Conservation (phyloP, 768 basidiomycete genomes). For the Naganishia vishniacii region DNA sequence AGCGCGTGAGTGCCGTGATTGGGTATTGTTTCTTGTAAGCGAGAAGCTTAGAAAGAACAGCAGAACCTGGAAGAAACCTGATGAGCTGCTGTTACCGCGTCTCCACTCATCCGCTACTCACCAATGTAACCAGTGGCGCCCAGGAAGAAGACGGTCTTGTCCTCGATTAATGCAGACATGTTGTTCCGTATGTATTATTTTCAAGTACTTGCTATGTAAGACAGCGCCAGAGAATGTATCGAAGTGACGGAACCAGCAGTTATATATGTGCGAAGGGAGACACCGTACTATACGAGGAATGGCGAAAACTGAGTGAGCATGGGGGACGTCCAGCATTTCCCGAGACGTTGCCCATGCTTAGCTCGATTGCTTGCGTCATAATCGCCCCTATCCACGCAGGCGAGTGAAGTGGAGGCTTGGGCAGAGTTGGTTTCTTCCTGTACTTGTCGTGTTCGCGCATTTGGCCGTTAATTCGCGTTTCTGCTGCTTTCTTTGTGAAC, state of each 20-base stretch:
- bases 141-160: slow-evolving; percentile 36
- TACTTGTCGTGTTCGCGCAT: too few species aligned
- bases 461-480: too few species aligned
- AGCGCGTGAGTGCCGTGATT: slow-evolving; percentile 39
- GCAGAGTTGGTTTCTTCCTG: too few species aligned
- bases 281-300: too few species aligned
- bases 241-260: background rate
- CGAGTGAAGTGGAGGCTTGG: too few species aligned
- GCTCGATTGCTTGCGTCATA: background rate
- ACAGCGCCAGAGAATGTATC: background rate
- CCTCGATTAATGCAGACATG: slow-evolving; percentile 18
- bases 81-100: background rate
- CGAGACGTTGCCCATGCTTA: background rate
- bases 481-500: too few species aligned
- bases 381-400: too few species aligned
- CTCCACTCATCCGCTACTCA: too few species aligned
- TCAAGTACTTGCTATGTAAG: background rate
- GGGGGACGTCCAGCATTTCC: too few species aligned
- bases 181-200: background rate
- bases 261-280: too few species aligned
- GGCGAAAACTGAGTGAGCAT: too few species aligned
- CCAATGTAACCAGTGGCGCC: slow-evolving; percentile 43
- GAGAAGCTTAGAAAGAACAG: slow-evolving; percentile 28
- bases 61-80: slow-evolving; percentile 7
- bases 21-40: slow-evolving; percentile 10